phyloP scores from a whole-genome alignment of 495 filamentous ascomycete genomes.

The Xylaria grammica region DNA sequence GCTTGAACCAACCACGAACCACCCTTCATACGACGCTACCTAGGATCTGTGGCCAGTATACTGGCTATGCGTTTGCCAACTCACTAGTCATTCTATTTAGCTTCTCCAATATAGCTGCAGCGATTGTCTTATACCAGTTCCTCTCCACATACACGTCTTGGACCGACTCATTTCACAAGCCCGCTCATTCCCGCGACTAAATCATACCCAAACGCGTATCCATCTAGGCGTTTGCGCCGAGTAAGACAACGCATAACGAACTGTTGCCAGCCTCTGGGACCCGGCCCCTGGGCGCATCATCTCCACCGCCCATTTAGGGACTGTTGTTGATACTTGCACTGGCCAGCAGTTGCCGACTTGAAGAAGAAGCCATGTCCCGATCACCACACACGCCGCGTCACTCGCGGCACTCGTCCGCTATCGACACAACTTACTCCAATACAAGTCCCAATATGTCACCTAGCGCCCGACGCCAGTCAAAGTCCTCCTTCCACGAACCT shows the following conservation, averaged over 20 bases:
- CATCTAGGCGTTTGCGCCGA: not conserved
- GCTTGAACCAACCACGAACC: not conserved
- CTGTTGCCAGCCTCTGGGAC: not conserved
- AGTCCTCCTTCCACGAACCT: slow-evolving; percentile 68
- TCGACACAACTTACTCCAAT: slow-evolving; percentile 57
- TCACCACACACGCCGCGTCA: slow-evolving; percentile 70
- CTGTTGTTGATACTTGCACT: slow-evolving; percentile 9
- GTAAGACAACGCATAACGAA: not conserved
- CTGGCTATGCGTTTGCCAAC: slow-evolving; percentile 21
- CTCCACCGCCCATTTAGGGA: not conserved
- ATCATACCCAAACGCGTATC: not conserved
- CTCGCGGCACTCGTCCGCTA: slow-evolving; percentile 67
- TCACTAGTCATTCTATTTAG: slow-evolving; percentile 13
- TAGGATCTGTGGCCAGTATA: not conserved
- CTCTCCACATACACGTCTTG: slow-evolving; percentile 8
- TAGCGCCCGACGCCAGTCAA: slow-evolving; percentile 55
- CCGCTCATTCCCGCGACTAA: not conserved
- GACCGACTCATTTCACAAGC: not conserved
- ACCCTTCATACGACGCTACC: too few species aligned
- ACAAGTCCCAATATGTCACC: slow-evolving; percentile 49
- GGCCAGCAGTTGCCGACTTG: not conserved
- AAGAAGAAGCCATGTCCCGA: slow-evolving; percentile 50
- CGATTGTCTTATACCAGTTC: slow-evolving; percentile 10
- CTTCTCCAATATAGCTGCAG: slow-evolving; percentile 17
- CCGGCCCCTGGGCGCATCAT: slow-evolving; percentile 1